phyloP scores from a whole-genome alignment of 441 rosid genomes.

The Arabidopsis lyrata region DNA sequence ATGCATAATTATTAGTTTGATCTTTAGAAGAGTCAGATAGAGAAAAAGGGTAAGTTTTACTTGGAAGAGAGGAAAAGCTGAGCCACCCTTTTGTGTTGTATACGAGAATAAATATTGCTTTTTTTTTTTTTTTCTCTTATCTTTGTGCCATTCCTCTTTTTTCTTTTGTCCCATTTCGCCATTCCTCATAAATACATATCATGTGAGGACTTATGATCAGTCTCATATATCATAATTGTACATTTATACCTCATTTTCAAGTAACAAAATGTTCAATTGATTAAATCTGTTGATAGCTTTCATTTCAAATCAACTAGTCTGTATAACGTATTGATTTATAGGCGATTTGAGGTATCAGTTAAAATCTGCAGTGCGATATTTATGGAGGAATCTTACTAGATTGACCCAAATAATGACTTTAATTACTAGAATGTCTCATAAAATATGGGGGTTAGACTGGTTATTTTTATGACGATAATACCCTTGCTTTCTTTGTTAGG shows the following conservation, averaged over 20 bases:
- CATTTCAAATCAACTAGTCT: conserved; percentile 32
- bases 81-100: conserved; percentile 40
- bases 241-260: conserved; percentile 24
- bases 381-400: too few relatives aligned
- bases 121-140: neutral
- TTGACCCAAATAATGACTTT: too few relatives aligned
- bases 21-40: conserved; percentile 23
- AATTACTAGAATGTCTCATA: too few relatives aligned
- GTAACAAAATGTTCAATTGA: conserved; percentile 24
- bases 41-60: conserved; percentile 30
- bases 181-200: conserved; percentile 41
- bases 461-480: too few relatives aligned
- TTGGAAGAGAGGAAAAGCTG: conserved; percentile 43
- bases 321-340: conserved; percentile 11
- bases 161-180: conserved; percentile 10
- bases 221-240: conserved; percentile 36
- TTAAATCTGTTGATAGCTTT: conserved; percentile 26
- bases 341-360: conserved; percentile 12
- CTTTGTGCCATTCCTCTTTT: conserved; percentile 6
- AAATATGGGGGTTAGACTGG: too few relatives aligned
- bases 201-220: conserved; percentile 42
- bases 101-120: conserved; percentile 46
- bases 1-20: conserved; percentile 5
- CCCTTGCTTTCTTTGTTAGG: too few relatives aligned
- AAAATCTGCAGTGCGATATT: neutral